Percentiles rank a stretch among this genome's conserved stretches.
Conservation (phyloP, 495 filamentous ascomycete species). For the Cudoniella acicularis region DNA sequence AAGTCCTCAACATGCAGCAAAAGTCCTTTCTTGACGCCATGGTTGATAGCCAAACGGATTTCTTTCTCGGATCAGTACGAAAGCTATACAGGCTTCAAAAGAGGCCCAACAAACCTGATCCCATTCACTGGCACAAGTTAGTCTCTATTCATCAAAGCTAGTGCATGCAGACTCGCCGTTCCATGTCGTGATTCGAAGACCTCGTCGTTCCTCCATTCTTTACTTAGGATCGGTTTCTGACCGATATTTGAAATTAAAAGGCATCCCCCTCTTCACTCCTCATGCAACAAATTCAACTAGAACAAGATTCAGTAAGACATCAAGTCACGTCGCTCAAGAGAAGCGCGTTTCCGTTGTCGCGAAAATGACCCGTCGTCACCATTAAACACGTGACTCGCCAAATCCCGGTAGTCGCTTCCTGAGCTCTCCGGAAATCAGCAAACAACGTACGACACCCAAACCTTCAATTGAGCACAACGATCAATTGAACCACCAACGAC, state of each 20-base stretch:
- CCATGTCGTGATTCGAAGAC: conserved; percentile 83
- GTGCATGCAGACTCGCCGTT: conserved; percentile 55
- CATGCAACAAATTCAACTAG: too few relatives aligned
- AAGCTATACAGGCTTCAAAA: neutral
- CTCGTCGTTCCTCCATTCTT: conserved; percentile 24
- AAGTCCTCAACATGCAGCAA: conserved; percentile 50
- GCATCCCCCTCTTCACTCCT: too few relatives aligned
- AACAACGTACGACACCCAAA: conserved; percentile 14
- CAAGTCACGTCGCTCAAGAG: neutral
- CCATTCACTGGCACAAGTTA: conserved; percentile 69
- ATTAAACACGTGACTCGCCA: conserved; percentile 6
- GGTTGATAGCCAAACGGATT: conserved; percentile 95
- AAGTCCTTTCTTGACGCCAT: conserved; percentile 87
- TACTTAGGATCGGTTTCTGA: neutral
- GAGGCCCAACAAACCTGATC: conserved; percentile 58
- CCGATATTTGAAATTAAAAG: neutral
- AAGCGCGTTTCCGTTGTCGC: neutral
- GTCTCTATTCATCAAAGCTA: neutral
- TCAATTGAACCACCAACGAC: conserved; percentile 24
- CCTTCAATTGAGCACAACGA: conserved; percentile 4
- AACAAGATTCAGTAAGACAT: neutral
- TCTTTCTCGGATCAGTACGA: conserved; percentile 37
- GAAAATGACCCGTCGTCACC: conserved; percentile 12
- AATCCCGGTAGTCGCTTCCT: neutral
- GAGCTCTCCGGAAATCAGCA: neutral